Evolutionary conservation across 441 rosid species (phyloP).

Genomic region (Pelargonium myrrhifolium): DNA sequence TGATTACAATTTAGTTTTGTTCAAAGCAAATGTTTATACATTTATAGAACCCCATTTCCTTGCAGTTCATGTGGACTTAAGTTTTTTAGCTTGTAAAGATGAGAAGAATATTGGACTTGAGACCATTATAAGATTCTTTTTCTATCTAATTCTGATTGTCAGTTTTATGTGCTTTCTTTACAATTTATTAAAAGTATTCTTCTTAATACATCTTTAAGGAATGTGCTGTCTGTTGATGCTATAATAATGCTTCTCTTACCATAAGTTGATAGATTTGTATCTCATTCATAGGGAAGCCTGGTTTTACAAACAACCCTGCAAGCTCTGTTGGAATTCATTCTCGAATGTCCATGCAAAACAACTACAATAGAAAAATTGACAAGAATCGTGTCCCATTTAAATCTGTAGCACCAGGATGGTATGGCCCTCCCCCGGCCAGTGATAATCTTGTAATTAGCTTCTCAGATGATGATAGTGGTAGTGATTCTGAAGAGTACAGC

Average conservation of each 20-base stretch:
- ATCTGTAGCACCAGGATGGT: constrained; percentile 40
- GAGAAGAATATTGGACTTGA: constrained; percentile 7
- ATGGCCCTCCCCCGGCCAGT: constrained; percentile 31
- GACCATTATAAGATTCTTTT: not conserved
- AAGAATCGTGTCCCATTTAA: constrained; percentile 36
- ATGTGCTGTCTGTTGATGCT: not conserved
- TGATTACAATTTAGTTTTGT: not conserved
- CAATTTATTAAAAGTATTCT: not conserved
- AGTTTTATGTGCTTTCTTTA: not conserved
- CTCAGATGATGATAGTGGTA: constrained; percentile 81
- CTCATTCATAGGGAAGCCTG: constrained; percentile 40
- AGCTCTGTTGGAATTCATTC: constrained; percentile 28
- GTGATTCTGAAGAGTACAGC: constrained; percentile 51
- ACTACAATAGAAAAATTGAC: constrained; percentile 33
- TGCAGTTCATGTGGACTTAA: not conserved
- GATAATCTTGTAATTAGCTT: constrained; percentile 80
- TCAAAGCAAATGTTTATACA: not conserved
- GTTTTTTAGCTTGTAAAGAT: not conserved
- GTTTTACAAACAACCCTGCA: constrained; percentile 23
- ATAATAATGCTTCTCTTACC: constrained; percentile 5
- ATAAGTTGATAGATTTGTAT: constrained; percentile 9
- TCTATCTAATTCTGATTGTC: not conserved
- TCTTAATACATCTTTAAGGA: not conserved
- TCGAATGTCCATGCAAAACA: constrained; percentile 27
- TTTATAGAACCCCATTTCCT: not conserved